Percentiles rank a stretch among this genome's conserved stretches.
phyloP scores from a whole-genome alignment of 192 early-diverging fungal species.

The Cladochytrium replicatum region DNA sequence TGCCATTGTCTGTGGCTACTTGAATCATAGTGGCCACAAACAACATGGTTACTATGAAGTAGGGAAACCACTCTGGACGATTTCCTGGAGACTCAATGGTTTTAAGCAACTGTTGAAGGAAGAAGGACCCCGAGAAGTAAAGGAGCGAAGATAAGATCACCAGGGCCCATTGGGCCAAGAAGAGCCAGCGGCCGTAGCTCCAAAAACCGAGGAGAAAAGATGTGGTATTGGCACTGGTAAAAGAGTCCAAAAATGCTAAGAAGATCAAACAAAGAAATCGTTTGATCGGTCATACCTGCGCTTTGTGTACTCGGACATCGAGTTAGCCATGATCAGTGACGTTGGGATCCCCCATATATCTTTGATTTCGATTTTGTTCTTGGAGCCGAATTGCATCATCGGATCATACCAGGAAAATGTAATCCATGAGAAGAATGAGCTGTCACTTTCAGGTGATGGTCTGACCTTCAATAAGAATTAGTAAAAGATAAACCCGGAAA shows the following conservation, averaged over 20 bases:
- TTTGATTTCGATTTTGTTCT: slow-evolving; percentile 30
- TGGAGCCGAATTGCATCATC: slow-evolving; percentile 36
- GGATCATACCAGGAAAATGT: slow-evolving; percentile 42
- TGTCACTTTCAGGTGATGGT: too few relatives aligned
- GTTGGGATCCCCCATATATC: slow-evolving; percentile 38
- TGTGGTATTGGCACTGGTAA: not conserved
- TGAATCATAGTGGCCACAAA: slow-evolving; percentile 13
- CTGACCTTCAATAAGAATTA: too few relatives aligned
- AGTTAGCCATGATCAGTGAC: not conserved
- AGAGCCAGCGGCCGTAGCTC: too few relatives aligned
- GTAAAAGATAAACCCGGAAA: too few relatives aligned
- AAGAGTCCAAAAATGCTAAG: not conserved
- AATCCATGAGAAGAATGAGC: slow-evolving; percentile 13
- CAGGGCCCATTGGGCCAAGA: too few relatives aligned
- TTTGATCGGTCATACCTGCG: slow-evolving; percentile 1
- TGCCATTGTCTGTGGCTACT: slow-evolving; percentile 1
- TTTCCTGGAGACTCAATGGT: too few relatives aligned
- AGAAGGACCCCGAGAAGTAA: too few relatives aligned
- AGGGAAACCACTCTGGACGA: too few relatives aligned
- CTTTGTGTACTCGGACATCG: slow-evolving; percentile 2
- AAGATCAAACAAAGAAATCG: slow-evolving; percentile 5
- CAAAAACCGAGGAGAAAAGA: slow-evolving; percentile 13
- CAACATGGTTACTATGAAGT: too few relatives aligned
- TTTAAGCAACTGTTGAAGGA: too few relatives aligned
- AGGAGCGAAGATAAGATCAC: too few relatives aligned